Conservation (phyloP, 805 yeast species). For the Candida oleophila region DNA sequence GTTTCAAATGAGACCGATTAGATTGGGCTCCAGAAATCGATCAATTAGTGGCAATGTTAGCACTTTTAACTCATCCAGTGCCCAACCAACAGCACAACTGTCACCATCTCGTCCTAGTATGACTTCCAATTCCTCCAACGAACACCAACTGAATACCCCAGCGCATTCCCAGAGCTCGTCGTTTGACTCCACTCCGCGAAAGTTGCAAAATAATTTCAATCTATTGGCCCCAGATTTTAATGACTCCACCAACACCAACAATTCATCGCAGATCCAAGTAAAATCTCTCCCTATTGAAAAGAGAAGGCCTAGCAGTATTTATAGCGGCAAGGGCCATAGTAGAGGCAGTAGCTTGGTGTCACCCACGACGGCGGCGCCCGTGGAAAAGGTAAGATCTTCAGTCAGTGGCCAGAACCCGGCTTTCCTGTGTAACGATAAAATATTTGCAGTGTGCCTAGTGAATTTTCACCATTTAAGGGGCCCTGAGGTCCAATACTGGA, state of each 20-base stretch:
- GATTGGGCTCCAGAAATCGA: constrained; percentile 18
- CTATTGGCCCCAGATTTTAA: background rate
- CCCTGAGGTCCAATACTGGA: constrained; percentile 93
- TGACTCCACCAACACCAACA: background rate
- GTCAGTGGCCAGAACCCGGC: background rate
- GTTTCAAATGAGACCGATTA: constrained; percentile 38
- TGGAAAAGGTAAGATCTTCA: background rate
- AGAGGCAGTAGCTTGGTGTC: background rate
- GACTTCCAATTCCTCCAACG: background rate
- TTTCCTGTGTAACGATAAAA: constrained; percentile 30
- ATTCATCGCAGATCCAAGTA: background rate
- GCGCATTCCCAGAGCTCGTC: background rate
- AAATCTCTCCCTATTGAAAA: background rate
- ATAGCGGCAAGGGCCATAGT: background rate
- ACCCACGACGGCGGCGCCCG: background rate
- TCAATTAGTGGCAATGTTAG: background rate
- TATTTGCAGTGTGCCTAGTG: constrained; percentile 84
- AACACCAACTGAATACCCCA: background rate
- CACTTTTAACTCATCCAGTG: background rate
- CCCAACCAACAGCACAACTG: background rate
- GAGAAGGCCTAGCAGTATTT: background rate
- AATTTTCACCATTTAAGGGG: constrained; percentile 92
- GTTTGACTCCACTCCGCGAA: background rate
- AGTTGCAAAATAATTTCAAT: background rate
- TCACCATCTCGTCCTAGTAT: no score